These are phyloP conservation scores for Phellinidium pouzarii DNA, from an alignment of 1,284 basidiomycete genomes.

Conservation along the genomic window DNA sequence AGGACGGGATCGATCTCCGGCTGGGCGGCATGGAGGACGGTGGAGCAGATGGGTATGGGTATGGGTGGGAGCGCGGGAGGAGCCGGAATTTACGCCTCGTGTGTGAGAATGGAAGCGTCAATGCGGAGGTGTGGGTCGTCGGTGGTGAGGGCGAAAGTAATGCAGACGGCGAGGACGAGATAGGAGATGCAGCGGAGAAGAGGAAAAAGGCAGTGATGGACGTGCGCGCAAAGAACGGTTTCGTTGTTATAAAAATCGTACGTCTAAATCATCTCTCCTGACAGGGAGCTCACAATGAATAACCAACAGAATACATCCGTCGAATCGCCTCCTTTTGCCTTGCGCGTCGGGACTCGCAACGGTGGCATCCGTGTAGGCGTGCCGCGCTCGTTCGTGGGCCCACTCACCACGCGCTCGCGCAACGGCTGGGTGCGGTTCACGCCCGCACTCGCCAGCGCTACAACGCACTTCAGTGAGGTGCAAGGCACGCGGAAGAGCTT, in stretches of 20 bases:
- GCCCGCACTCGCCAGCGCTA: neutral
- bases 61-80: neutral
- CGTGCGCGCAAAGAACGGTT: conserved; percentile 8
- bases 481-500: conserved; percentile 14
- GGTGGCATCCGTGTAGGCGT: conserved; percentile 12
- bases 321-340: conserved; percentile 2
- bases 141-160: neutral
- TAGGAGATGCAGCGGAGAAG: too few relatives aligned
- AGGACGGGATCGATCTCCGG: neutral
- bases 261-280: neutral
- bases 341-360: conserved; percentile 6
- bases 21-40: neutral
- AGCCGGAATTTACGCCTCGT: conserved; percentile 9
- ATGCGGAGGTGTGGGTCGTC: conserved; percentile 17
- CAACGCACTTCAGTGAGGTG: conserved; percentile 14
- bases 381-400: conserved; percentile 15
- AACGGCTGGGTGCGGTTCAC: conserved; percentile 13
- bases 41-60: too few relatives aligned
- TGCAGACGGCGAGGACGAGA: neutral
- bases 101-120: conserved; percentile 7
- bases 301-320: neutral
- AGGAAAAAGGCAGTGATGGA: conserved; percentile 9
- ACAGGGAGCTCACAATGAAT: neutral
- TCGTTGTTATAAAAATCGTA: conserved; percentile 9
- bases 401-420: conserved; percentile 9